Conservation (phyloP, 352 stramenopile species). For the Pythium aquatile region DNA sequence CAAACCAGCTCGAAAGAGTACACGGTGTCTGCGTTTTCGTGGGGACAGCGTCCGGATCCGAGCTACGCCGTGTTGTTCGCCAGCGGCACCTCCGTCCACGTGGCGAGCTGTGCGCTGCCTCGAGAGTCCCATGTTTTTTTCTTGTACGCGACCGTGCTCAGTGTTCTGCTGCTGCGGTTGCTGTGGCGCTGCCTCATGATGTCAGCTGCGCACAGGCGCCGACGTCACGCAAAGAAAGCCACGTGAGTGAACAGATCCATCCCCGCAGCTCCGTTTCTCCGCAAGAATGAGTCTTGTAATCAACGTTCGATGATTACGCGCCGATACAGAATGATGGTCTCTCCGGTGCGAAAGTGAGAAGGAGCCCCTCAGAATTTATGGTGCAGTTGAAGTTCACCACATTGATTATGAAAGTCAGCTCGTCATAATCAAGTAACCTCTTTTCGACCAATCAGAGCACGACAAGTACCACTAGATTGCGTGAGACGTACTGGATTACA, state of each 20-base stretch:
- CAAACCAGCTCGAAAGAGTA: slow-evolving; percentile 37
- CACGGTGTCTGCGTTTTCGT: slow-evolving; percentile 75
- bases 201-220: slow-evolving; percentile 8
- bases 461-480: neutral
- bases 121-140: slow-evolving; percentile 16
- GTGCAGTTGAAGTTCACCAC: neutral
- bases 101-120: slow-evolving; percentile 18
- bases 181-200: slow-evolving; percentile 15
- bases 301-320: neutral
- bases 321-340: neutral
- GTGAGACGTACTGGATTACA: neutral
- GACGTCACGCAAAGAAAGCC: slow-evolving; percentile 22
- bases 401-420: neutral
- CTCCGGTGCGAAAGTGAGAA: neutral
- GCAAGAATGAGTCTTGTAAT: neutral
- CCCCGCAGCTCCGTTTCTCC: neutral
- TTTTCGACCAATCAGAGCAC: neutral
- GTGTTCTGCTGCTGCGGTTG: slow-evolving; percentile 12
- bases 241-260: slow-evolving; percentile 5
- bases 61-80: slow-evolving; percentile 65
- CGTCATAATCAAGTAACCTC: neutral
- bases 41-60: slow-evolving; percentile 74
- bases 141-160: slow-evolving; percentile 17
- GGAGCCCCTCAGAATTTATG: neutral
- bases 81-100: neutral